A percentile compares a stretch with the other conserved stretches of the same genome.
These are phyloP conservation scores for Stylonectria norvegica DNA, from an alignment of 2,329 filamentous ascomycete genomes.

Conservation along the genomic window DNA sequence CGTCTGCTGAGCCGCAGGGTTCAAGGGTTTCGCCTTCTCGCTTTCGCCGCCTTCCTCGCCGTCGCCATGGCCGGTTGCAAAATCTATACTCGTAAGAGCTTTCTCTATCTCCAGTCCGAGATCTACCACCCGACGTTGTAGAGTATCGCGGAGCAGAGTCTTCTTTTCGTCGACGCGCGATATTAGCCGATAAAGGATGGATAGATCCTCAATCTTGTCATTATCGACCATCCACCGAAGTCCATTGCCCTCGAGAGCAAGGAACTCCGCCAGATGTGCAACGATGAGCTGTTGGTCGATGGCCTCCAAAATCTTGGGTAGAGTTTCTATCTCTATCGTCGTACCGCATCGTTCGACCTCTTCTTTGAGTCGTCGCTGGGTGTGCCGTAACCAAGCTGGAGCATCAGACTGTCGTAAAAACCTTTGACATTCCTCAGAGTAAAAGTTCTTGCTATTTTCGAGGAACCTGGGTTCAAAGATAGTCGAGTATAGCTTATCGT, in stretches of 20 bases:
- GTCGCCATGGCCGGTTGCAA: conserved; percentile 41
- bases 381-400: conserved; percentile 74
- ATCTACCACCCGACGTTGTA: conserved; percentile 73
- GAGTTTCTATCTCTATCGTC: conserved; percentile 70
- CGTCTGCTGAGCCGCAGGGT: conserved; percentile 71
- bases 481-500: conserved; percentile 77
- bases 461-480: conserved; percentile 80
- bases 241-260: conserved; percentile 80
- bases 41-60: conserved; percentile 46
- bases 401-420: conserved; percentile 77
- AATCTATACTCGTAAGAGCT: conserved; percentile 53
- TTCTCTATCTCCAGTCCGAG: conserved; percentile 82
- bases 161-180: conserved; percentile 74
- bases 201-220: conserved; percentile 72
- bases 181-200: conserved; percentile 78
- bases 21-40: conserved; percentile 35
- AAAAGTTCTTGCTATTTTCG: conserved; percentile 67
- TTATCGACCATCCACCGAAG: conserved; percentile 89
- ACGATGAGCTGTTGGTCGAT: conserved; percentile 79
- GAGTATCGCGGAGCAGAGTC: conserved; percentile 61
- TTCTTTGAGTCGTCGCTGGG: conserved; percentile 70
- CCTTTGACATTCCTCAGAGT: conserved; percentile 68
- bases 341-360: conserved; percentile 80
- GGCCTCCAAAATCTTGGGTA: conserved; percentile 69
- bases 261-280: conserved; percentile 73